Base-by-base conservation (phyloP, 2,329 filamentous ascomycete species). In the Lachnellula arida region DNA sequence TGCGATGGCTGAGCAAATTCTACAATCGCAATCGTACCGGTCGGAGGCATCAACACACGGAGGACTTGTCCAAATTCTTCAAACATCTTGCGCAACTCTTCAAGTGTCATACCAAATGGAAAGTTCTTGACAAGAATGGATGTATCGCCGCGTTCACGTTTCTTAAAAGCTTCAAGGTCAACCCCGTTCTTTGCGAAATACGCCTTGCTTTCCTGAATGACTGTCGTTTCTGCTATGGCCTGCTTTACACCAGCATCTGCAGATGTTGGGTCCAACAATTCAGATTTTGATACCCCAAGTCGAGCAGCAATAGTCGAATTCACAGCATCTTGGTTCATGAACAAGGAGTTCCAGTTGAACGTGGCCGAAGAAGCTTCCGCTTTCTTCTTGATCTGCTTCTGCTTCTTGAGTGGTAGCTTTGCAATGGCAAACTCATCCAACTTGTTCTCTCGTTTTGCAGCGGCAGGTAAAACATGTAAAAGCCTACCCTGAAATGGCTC, bases 311-410 rank as follows among this genome's bases (percentile, higher is more conserved):
- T 84, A 5, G 92, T 95, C 49, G 89, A 85, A 74, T 97, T 92
- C 51, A 99, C 91, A 50, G 94, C 90, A 76, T 99, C 92, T 75
- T 91, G 88, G 73, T 88, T 97, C 89, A 99, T 95, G 73, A 94
- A 99, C n/a, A 99, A 78, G n/a, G 92, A 93, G 76, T 99, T 99
- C 94, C 94, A 99, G 71, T 93, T 96, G 75, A 97, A 97, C 1
- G 82, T 85, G 49, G 81, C 84, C 32, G 86, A 87, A 8, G 88
- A 81, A 22, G 92, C 89, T 66, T 93, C 87, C 49, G 86, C 81
- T 74, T 89, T 95, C 67, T 88, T 89, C 70, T 88, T 90, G 63
- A 97, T 88, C 67, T 95, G 82, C 65, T 91, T 91, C 72, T 97
- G 94, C 72, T 95, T 94, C 75, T 97, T 97, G 62, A 97, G 76